Evolutionary conservation across 1,284 basidiomycete genomes (phyloP).

Genomic region (Sporisorium reilianum): DNA sequence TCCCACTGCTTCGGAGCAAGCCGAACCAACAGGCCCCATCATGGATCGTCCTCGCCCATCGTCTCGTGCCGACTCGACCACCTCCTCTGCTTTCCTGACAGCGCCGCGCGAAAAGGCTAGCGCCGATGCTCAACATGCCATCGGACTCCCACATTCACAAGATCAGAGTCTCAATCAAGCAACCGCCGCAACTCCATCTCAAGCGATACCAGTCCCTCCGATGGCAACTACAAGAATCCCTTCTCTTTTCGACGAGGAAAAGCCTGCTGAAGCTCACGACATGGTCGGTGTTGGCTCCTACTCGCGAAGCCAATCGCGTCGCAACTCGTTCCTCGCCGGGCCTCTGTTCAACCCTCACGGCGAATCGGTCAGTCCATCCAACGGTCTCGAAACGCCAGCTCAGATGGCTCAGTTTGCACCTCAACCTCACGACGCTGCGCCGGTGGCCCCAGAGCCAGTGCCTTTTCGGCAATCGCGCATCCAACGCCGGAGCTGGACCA

Average conservation of each 20-base stretch:
- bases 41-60: slow-evolving; percentile 34
- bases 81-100: slow-evolving; percentile 22
- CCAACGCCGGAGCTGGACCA: slow-evolving; percentile 16
- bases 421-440: not conserved
- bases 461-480: not conserved
- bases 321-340: slow-evolving; percentile 51
- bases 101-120: slow-evolving; percentile 1
- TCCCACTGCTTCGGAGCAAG: not conserved
- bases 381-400: not conserved
- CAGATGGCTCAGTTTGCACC: not conserved
- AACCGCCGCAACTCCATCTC: not conserved
- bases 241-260: not conserved
- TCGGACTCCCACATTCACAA: not conserved
- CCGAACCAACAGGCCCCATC: slow-evolving; percentile 10
- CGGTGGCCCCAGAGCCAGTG: not conserved
- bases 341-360: slow-evolving; percentile 26
- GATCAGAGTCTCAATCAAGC: not conserved
- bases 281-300: slow-evolving; percentile 61
- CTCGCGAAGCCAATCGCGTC: slow-evolving; percentile 46
- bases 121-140: not conserved
- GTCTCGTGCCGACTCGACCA: slow-evolving; percentile 28
- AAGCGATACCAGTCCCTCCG: slow-evolving; percentile 9
- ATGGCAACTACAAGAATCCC: not conserved
- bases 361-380: not conserved
- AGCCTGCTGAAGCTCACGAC: not conserved